These are phyloP conservation scores for Sphagnum tenellum DNA, from an alignment of 225 moss, liverwort and hornwort genomes.

Conservation along the genomic window DNA sequence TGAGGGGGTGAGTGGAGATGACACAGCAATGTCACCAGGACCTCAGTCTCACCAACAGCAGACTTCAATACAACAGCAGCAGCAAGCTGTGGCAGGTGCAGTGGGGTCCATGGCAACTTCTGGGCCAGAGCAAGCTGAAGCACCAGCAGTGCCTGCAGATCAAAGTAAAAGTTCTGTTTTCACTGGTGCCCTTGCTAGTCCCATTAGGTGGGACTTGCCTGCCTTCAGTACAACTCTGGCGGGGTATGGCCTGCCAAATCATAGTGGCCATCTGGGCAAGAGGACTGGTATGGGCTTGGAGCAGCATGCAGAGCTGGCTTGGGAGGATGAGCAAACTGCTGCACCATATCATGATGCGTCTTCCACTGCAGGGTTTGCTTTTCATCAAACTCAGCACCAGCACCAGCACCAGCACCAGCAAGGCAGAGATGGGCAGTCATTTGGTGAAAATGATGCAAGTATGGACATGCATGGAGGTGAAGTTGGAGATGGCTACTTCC, in stretches of 20 bases:
- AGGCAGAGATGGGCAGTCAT: slow-evolving; percentile 41
- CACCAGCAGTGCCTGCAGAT: slow-evolving; percentile 29
- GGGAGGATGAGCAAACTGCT: slow-evolving; percentile 40
- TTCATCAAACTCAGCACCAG: slow-evolving; percentile 36
- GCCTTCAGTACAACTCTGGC: slow-evolving; percentile 26
- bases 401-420: slow-evolving; percentile 39
- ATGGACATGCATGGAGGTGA: slow-evolving; percentile 98
- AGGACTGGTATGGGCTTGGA: slow-evolving; percentile 46
- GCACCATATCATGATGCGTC: slow-evolving; percentile 20
- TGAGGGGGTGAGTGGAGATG: slow-evolving; percentile 62
- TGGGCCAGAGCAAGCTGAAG: slow-evolving; percentile 28
- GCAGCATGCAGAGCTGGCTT: slow-evolving; percentile 36
- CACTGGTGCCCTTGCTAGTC: slow-evolving; percentile 85
- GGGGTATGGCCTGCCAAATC: slow-evolving; percentile 42
- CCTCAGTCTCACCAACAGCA: slow-evolving; percentile 52
- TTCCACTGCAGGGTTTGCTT: slow-evolving; percentile 23
- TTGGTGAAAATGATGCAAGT: slow-evolving; percentile 73
- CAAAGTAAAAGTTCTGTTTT: slow-evolving; percentile 88
- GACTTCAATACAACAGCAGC: slow-evolving; percentile 12
- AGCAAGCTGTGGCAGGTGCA: slow-evolving; percentile 11
- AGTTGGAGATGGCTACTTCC: slow-evolving; percentile 57
- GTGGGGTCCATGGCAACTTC: slow-evolving; percentile 23
- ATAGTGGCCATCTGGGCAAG: slow-evolving; percentile 44
- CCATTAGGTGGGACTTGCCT: slow-evolving; percentile 75
- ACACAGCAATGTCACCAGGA: slow-evolving; percentile 92